Evolutionary conservation across 331 rosid genomes (phyloP).

Genomic region (Erythrophleum ivorense): DNA sequence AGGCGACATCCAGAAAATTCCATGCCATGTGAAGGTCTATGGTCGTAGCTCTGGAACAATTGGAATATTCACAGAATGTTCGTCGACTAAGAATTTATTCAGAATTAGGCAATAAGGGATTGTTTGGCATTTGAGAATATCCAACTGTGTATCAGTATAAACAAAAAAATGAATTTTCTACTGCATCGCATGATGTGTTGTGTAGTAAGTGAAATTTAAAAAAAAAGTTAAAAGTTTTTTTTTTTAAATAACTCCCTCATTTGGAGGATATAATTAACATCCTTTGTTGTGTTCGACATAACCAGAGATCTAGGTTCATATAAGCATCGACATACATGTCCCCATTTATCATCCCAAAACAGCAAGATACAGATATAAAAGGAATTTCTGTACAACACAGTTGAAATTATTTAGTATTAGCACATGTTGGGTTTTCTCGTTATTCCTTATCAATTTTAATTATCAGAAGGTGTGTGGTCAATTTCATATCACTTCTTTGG

Average conservation of each 20-base stretch:
- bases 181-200: too few species aligned
- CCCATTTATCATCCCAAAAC: neutral
- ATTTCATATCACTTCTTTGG: neutral
- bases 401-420: neutral
- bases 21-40: neutral
- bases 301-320: too few species aligned
- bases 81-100: neutral
- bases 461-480: neutral
- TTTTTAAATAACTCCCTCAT: too few species aligned
- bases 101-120: neutral
- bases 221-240: too few species aligned
- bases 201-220: too few species aligned
- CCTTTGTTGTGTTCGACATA: too few species aligned
- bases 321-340: neutral
- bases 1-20: neutral
- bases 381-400: neutral
- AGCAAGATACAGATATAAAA: neutral
- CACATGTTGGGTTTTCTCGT: neutral
- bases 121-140: neutral
- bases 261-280: too few species aligned
- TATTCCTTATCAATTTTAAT: neutral
- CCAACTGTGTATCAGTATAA: neutral
- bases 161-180: too few species aligned
- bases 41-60: neutral
- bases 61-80: constrained; percentile 33